Conservation (phyloP, 352 stramenopile species). For the Globisporangium carolinianum region DNA sequence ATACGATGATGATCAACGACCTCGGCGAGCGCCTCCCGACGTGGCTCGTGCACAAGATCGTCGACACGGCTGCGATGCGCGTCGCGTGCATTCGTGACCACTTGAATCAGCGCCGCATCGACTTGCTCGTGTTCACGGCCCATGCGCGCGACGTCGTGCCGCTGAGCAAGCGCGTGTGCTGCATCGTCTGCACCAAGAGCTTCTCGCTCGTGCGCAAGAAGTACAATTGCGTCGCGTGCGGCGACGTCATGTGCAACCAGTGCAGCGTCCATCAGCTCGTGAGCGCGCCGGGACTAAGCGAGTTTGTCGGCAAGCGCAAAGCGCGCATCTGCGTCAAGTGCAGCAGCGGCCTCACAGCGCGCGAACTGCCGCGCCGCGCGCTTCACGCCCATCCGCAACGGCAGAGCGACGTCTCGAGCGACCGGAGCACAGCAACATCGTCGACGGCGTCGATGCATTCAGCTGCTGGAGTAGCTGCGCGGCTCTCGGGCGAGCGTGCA, state of each 20-base stretch:
- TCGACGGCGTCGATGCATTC: conserved; percentile 4
- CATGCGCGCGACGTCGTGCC: conserved; percentile 65
- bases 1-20: conserved; percentile 81
- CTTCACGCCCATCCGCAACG: conserved; percentile 25
- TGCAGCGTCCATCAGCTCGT: conserved; percentile 77
- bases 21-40: conserved; percentile 62
- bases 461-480: neutral
- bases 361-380: conserved; percentile 44
- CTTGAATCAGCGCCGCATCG: conserved; percentile 68
- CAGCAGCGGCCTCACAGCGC: conserved; percentile 49
- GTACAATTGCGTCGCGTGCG: conserved; percentile 76
- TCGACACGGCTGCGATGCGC: conserved; percentile 68
- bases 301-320: conserved; percentile 56
- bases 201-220: conserved; percentile 84
- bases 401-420: conserved; percentile 20
- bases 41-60: conserved; percentile 81
- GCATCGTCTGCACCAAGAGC: conserved; percentile 72
- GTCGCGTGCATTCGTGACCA: conserved; percentile 69
- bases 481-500: conserved; percentile 5
- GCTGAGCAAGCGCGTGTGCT: conserved; percentile 66
- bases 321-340: conserved; percentile 73
- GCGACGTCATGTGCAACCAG: conserved; percentile 77
- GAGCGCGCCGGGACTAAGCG: conserved; percentile 35
- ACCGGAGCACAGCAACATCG: conserved; percentile 15
- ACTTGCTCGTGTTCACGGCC: conserved; percentile 54